Conservation (phyloP, 257 asterid genomes). For the Forsythia viridissima region DNA sequence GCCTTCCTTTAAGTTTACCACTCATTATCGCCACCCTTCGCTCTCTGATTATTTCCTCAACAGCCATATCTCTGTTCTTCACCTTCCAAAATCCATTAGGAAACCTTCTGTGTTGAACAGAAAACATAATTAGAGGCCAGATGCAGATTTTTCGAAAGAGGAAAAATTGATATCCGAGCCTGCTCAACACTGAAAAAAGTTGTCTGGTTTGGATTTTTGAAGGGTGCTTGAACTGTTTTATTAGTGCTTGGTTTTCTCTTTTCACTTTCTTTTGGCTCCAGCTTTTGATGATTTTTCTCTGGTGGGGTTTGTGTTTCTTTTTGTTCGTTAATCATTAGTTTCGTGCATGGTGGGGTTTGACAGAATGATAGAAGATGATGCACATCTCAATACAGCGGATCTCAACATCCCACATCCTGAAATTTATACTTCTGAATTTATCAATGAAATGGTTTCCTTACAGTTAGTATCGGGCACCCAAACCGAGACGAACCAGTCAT, state of each 20-base stretch:
- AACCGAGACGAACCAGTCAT: not conserved
- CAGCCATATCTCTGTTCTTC: conserved; percentile 26
- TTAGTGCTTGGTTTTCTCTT: conserved; percentile 20
- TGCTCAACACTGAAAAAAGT: conserved; percentile 6
- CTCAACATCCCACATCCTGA: no score
- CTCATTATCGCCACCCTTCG: conserved; percentile 43
- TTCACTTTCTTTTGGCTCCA: conserved; percentile 24
- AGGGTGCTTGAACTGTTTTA: conserved; percentile 24
- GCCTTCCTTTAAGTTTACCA: conserved; percentile 44
- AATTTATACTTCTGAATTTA: conserved; percentile 21
- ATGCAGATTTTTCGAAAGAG: conserved; percentile 39
- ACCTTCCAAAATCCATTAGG: conserved; percentile 18
- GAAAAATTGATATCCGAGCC: not conserved
- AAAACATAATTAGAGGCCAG: conserved; percentile 37
- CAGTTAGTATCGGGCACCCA: no score
- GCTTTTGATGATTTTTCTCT: conserved; percentile 35
- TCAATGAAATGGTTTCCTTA: not conserved
- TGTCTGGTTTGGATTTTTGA: conserved; percentile 11
- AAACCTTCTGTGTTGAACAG: conserved; percentile 36
- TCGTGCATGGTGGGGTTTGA: conserved; percentile 7
- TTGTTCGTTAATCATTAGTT: not conserved
- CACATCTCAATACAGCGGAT: conserved; percentile 4
- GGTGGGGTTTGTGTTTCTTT: conserved; percentile 28
- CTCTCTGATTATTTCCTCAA: conserved; percentile 45
- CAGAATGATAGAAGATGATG: not conserved